Conservation (phyloP, 2,329 filamentous ascomycete species). For the Thielaviopsis punctulata region DNA sequence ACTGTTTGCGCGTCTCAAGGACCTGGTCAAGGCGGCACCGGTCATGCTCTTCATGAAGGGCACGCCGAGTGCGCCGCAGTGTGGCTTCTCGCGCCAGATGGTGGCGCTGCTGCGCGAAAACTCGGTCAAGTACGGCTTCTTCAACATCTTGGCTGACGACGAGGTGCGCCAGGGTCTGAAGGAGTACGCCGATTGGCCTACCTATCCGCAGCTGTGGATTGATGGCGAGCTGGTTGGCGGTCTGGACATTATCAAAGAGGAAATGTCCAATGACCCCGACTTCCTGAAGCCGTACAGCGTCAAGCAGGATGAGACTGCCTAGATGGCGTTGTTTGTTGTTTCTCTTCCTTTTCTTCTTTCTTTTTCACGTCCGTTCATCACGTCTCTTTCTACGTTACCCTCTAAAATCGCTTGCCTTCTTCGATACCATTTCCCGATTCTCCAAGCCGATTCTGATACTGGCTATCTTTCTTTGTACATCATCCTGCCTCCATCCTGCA, state of each 20-base stretch:
- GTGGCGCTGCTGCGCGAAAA: slow-evolving; percentile 76
- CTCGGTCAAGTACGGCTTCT: slow-evolving; percentile 92
- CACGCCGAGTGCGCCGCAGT: slow-evolving; percentile 73
- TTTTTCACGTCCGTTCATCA: not conserved
- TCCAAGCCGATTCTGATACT: not conserved
- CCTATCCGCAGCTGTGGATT: slow-evolving; percentile 88
- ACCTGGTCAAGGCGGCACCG: slow-evolving; percentile 84
- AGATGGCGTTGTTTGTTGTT: not conserved
- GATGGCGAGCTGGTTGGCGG: slow-evolving; percentile 82
- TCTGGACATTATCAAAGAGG: slow-evolving; percentile 91
- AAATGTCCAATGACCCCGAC: slow-evolving; percentile 64
- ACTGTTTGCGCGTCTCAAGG: slow-evolving; percentile 59
- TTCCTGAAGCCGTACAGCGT: slow-evolving; percentile 64
- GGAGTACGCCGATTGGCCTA: slow-evolving; percentile 97
- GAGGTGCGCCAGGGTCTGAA: slow-evolving; percentile 93
- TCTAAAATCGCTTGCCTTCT: not conserved
- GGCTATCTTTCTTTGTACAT: not conserved
- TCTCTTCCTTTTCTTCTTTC: not conserved
- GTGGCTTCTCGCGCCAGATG: slow-evolving; percentile 82
- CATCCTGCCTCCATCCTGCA: not conserved
- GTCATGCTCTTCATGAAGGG: slow-evolving; percentile 86
- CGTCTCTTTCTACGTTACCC: not conserved
- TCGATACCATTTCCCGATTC: slow-evolving; percentile 4
- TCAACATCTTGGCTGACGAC: slow-evolving; percentile 95
- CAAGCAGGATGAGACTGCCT: slow-evolving; percentile 24